These are phyloP conservation scores for Ceratocystis diversiconidia DNA, from an alignment of 2,329 filamentous ascomycete genomes.

Conservation along the genomic window DNA sequence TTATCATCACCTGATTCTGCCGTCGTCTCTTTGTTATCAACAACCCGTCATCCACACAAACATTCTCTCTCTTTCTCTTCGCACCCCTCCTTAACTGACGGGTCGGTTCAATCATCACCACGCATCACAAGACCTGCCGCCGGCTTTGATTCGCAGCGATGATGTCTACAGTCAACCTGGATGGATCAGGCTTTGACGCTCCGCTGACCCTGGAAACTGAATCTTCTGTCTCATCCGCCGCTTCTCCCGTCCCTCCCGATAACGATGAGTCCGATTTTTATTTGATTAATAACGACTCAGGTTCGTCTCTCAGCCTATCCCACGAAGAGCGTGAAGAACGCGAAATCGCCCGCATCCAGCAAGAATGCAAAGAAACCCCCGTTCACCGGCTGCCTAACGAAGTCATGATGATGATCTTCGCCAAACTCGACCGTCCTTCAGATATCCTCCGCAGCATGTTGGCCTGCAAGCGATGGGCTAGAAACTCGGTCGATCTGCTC, in stretches of 20 bases:
- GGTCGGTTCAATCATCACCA: neutral
- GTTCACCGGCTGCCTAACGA: slow-evolving; percentile 81
- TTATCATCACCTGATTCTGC: neutral
- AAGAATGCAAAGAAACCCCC: slow-evolving; percentile 57
- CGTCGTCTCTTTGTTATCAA: neutral
- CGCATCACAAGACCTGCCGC: neutral
- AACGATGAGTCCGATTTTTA: slow-evolving; percentile 94
- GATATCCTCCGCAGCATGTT: slow-evolving; percentile 83
- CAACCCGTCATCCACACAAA: neutral
- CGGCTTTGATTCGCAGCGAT: neutral
- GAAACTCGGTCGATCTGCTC: slow-evolving; percentile 79
- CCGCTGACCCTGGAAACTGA: slow-evolving; percentile 26
- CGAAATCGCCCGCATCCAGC: slow-evolving; percentile 56
- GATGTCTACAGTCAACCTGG: neutral
- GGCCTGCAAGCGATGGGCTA: slow-evolving; percentile 86
- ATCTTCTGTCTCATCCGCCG: slow-evolving; percentile 51
- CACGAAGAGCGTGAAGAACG: slow-evolving; percentile 50
- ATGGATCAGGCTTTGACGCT: slow-evolving; percentile 8
- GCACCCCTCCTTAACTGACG: neutral
- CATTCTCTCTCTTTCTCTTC: neutral
- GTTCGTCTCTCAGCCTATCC: slow-evolving; percentile 75
- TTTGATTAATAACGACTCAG: slow-evolving; percentile 75
- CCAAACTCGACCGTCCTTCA: slow-evolving; percentile 58
- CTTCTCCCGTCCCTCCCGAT: slow-evolving; percentile 59
- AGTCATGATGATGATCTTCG: slow-evolving; percentile 84